A percentile compares a stretch with the other conserved stretches of the same genome.
phyloP scores from a whole-genome alignment of 2,329 filamentous ascomycete genomes.

The Fusarium sulawesiense region DNA sequence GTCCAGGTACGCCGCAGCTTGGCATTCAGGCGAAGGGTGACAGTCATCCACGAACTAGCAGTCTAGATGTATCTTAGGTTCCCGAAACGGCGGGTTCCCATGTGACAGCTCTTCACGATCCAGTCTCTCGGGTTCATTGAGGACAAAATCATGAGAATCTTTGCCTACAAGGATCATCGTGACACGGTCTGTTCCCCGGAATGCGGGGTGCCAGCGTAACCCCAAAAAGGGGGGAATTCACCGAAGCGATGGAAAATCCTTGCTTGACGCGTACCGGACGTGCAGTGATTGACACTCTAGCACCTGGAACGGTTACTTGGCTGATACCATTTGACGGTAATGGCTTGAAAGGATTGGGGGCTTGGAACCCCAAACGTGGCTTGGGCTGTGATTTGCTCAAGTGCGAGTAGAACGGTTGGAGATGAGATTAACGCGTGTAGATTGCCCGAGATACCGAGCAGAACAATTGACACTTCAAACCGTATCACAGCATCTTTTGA shows the following conservation, averaged over 20 bases:
- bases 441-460: slow-evolving; percentile 19
- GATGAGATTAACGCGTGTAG: background rate
- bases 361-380: slow-evolving; percentile 19
- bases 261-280: background rate
- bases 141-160: background rate
- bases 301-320: background rate
- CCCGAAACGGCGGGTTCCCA: background rate
- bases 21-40: background rate
- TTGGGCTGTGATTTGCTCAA: background rate
- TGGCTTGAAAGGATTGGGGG: slow-evolving; percentile 17
- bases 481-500: background rate
- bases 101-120: background rate
- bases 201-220: slow-evolving; percentile 3
- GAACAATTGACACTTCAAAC: background rate
- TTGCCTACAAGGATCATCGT: background rate
- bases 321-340: background rate
- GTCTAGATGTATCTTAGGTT: background rate
- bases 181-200: slow-evolving; percentile 1
- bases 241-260: background rate
- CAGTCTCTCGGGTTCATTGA: background rate
- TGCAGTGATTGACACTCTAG: background rate
- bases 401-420: background rate
- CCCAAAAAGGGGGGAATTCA: background rate
- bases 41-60: background rate
- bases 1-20: too few relatives aligned